Percentiles rank a stretch among this genome's conserved stretches.
Conservation (phyloP, 2,329 filamentous ascomycete species). For the Fusarium verticillioides region DNA sequence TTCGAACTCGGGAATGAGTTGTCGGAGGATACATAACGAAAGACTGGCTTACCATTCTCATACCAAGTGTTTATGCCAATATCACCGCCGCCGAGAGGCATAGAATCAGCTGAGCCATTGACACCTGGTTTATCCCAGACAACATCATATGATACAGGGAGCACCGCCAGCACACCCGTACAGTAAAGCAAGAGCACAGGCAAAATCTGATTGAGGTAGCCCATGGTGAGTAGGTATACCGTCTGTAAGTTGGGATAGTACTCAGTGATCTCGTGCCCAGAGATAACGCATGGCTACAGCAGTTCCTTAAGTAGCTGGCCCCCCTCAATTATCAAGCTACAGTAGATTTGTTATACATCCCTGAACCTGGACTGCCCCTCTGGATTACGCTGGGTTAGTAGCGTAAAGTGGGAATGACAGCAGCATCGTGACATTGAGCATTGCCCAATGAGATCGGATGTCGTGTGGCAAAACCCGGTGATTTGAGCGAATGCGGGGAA, state of each 20-base stretch:
- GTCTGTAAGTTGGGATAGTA: background rate
- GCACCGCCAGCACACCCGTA: background rate
- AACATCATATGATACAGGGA: slow-evolving; percentile 2
- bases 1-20: fast-evolving
- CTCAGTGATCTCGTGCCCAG: fast-evolving
- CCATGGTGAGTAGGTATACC: background rate
- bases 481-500: background rate
- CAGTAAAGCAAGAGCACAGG: background rate
- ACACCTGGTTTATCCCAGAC: slow-evolving; percentile 2
- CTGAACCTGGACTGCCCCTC: background rate
- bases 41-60: background rate
- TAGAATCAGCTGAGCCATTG: slow-evolving; percentile 12
- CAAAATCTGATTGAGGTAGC: background rate
- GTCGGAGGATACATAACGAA: fast-evolving
- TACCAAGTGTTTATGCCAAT: slow-evolving; percentile 11
- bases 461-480: background rate
- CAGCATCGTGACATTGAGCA: background rate
- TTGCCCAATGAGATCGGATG: background rate
- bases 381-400: background rate
- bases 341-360: background rate
- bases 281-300: too few species aligned
- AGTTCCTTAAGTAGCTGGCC: background rate
- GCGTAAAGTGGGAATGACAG: background rate
- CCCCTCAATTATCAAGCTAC: too few species aligned
- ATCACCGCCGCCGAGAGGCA: slow-evolving; percentile 12